Evolutionary conservation across 2,329 filamentous ascomycete genomes (phyloP), one percentile per base, ranked within the genome.

Genomic region (Monosporascus sp.): DNA sequence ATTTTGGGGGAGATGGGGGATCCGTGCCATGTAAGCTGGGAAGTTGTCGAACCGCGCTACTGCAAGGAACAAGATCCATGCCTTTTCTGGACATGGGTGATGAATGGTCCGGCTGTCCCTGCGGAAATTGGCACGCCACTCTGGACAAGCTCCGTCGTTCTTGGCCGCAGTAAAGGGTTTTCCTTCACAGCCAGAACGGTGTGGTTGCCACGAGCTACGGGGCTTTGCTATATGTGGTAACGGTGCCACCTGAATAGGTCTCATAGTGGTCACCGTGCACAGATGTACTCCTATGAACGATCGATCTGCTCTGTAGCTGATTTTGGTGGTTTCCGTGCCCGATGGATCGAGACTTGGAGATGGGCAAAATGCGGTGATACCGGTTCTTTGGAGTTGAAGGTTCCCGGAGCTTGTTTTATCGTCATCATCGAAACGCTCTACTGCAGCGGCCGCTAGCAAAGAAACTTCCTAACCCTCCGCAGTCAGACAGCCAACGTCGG

Each of bases 21-120:
- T 14, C 9, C 11, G 31, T 5, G 11, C 31, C n/a, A 17, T 9
- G 17, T 19, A 26, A 26, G 2, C 20, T 26, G 14, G 20, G 41
- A 44, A 26, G 14, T 44, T 24, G 11, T 17, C 14, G 41, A 26
- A 20, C 48, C 4, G 41, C 9, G 27, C 49, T 51, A 51, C 49
- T 51, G 49, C 49, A 51, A 51, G 49, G 40, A 51, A 51, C 49
- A 51, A 50, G 7, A 44, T 16, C 20, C 41, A 44, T 26, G 41
- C 20, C n/a, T 14, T 20, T 24, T 44, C 7, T 46, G 24, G 14
- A 31, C 43, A 26, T 26, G 43, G 43, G 31, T 31, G 24, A 8
- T 46, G 6, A 46, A 46, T 46, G 14, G 22, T 17, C 43, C 43
- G 43, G 43, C 43, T 46, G 7, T 31, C 20, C 22, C 41, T 46